Base-by-base conservation (phyloP, 306 rosid species). In the Pyrus communis region DNA sequence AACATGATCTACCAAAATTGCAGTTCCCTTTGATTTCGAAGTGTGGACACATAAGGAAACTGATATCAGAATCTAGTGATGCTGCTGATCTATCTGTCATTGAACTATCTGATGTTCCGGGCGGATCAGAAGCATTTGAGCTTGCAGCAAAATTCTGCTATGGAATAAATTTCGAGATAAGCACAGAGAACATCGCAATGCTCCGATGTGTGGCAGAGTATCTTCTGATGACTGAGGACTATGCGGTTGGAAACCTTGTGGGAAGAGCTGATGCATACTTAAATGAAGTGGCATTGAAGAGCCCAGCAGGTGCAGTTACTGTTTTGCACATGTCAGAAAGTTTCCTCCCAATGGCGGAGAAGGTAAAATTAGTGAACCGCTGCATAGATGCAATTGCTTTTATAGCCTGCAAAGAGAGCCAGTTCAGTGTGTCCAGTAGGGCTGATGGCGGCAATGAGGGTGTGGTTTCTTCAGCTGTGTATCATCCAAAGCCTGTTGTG, bases 121-220 rank as follows among this genome's bases (percentile, higher is more conserved):
- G 99, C 9, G 97, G 99, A 73, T 90, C 89, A 27, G 98, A 96
- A 82, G 93, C 93, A 23, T 96, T 96, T 74, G 99, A 96, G 66
- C 91, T 92, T 28, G 93, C 99, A 38, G 99, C 98, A 21, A 92
- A 89, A 31, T 96, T 96, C 85, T 96, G 99, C 65, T 96, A 96
- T 18, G 98, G 98, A n/a, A 92, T 96, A 78, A 96, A 91, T 54
- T 96, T 96, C 40, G 98, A 92, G 83, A 91, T 96, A 66, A 75
- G 80, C 77, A 82, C 90, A 3, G 98, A 87, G 67, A 96, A 92
- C 83, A 92, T 92, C 0, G 96, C 92, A 22, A 80, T 31, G 71
- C 97, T 96, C 3, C 92, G 93, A n/a, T 96, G 96, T 5, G 91
- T 77, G 74, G 96, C 97, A 2, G 99, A 96, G 84, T 89, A 91